Evolutionary conservation across 768 basidiomycete genomes (phyloP), one percentile per base, ranked within the genome.

Genomic region (Boletus coccyginus): DNA sequence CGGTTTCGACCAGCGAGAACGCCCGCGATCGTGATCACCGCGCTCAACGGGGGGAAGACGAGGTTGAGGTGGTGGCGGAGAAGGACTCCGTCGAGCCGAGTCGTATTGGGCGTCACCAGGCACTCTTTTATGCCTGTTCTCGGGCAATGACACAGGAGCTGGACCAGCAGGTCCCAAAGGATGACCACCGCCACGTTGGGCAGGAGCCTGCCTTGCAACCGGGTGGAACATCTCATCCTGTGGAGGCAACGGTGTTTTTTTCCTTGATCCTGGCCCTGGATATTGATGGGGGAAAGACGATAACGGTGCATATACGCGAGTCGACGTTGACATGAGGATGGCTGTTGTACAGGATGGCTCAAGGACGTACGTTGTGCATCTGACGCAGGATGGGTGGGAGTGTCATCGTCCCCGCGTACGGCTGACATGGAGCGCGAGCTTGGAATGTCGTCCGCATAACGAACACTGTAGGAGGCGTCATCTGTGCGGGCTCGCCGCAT

Each of bases 301-400:
- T 56, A 62, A 59, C 35, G 58, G 49, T 39, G 40, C 52, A 70
- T 64, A 59, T 55, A 62, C 53, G 49, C 60, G 59, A 59, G 66
- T 60, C 56, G 62, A 63, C 27, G 62, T 62, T 63, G 68, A 47
- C 53, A 66, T 68, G 65, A 68, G 64, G 65, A 65, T 56, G 65
- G 64, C 27, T 62, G 62, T 41, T 53, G 65, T 46, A 67, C 36
- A 62, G 59, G 65, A 68, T 66, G 64, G 63, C 61, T 68, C 63
- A 62, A 65, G 53, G 53, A 77, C 75, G 73, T 74, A 72, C 71
- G 71, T 72, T 73, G 70, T 69, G 62, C 57, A 63, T 69, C 73
- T 58, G 63, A 55, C 35, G 68, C 48, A 60, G 66, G 60, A 53
- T 58, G 49, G 21, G 38, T 51, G n/a, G 58, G 54, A 50, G 38